phyloP scores from a whole-genome alignment of 2,329 filamentous ascomycete genomes.

The Hymenoscyphus linearis region DNA sequence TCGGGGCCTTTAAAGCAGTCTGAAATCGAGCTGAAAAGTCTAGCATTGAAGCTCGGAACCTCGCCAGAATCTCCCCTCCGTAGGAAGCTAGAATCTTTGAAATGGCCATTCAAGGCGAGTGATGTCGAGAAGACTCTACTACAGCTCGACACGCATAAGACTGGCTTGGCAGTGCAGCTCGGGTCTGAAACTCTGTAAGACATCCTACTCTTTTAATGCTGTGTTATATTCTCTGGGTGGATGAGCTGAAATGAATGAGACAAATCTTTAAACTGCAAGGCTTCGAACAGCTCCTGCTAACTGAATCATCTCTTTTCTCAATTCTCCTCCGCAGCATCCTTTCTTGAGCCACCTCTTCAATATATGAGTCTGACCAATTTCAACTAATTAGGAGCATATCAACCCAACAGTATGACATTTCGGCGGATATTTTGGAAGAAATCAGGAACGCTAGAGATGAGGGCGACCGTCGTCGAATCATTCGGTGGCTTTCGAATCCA shows the following conservation, averaged over 20 bases:
- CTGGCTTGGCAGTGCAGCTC: not conserved
- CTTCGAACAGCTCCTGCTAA: no score
- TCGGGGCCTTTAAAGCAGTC: not conserved
- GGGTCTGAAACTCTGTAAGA: not conserved
- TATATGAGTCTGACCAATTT: not conserved
- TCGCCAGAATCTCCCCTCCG: not conserved
- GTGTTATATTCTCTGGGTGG: no score
- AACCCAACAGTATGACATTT: not conserved
- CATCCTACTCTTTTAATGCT: no score
- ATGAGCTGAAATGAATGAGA: no score
- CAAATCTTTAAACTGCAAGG: no score
- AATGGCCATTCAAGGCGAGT: not conserved
- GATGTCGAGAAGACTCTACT: not conserved
- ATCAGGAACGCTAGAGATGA: not conserved
- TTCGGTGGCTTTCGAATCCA: not conserved
- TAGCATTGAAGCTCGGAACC: not conserved
- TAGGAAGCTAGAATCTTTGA: not conserved
- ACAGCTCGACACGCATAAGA: not conserved
- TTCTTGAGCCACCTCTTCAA: no score
- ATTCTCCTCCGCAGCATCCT: no score
- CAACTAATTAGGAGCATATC: not conserved
- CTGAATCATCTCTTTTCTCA: no score
- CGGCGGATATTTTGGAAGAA: not conserved
- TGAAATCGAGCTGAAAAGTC: not conserved
- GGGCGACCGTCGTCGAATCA: not conserved